Conservation (phyloP, 1,284 basidiomycete species). For the Paramarasmius palmivorus region DNA sequence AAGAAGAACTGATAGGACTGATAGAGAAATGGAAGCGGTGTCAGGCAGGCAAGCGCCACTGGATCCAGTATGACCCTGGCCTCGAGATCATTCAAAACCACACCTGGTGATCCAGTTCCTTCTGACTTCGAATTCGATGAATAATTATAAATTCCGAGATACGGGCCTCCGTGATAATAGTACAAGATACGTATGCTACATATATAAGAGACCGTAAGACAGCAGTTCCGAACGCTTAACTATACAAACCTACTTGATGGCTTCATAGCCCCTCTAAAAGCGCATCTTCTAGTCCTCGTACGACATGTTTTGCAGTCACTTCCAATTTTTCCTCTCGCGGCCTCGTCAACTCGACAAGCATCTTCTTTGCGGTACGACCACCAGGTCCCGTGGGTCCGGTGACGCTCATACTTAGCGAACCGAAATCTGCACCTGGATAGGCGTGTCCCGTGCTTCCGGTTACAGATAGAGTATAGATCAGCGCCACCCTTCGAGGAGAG, state of each 20-base stretch:
- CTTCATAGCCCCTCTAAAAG: constrained; percentile 3
- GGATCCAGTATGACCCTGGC: no score
- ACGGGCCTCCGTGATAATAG: no score
- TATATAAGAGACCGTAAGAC: background rate
- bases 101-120: no score
- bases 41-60: no score
- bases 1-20: no score
- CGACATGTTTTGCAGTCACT: constrained; percentile 53
- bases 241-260: background rate
- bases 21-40: no score
- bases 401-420: constrained; percentile 11
- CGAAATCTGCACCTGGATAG: constrained; percentile 10
- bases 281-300: constrained; percentile 18
- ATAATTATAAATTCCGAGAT: no score
- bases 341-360: constrained; percentile 8
- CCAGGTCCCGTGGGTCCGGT: constrained; percentile 12
- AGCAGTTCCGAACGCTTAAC: constrained; percentile 1
- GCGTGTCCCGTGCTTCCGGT: background rate
- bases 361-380: constrained; percentile 16
- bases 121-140: no score
- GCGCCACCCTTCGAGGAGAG: constrained; percentile 44
- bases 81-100: no score
- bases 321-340: constrained; percentile 60
- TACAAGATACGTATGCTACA: background rate
- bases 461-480: constrained; percentile 33